A percentile compares a stretch with the other conserved stretches of the same genome.
Conservation (phyloP, 306 rosid genomes). For the Lathyrus sativus region DNA sequence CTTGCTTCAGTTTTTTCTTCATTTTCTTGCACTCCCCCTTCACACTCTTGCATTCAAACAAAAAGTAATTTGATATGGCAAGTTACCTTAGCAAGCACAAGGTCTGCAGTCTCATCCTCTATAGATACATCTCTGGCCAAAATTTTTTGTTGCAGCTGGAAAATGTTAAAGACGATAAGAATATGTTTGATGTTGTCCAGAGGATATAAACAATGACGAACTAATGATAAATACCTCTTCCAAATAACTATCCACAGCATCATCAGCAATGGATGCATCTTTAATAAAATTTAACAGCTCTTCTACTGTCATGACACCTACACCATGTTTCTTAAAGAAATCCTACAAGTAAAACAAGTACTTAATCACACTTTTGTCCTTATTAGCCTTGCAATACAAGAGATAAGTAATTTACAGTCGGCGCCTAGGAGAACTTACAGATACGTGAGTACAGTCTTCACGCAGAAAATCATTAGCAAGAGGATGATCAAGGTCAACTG, state of each 20-base stretch:
- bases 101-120: slow-evolving; percentile 87
- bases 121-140: slow-evolving; percentile 58
- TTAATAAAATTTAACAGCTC: slow-evolving; percentile 91
- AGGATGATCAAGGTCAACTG: slow-evolving; percentile 92
- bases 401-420: neutral
- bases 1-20: neutral
- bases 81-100: slow-evolving; percentile 72
- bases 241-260: slow-evolving; percentile 71
- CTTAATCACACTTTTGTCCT: slow-evolving; percentile 23
- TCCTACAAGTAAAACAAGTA: slow-evolving; percentile 54
- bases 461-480: slow-evolving; percentile 82
- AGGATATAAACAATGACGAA: neutral
- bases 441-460: slow-evolving; percentile 76
- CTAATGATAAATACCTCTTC: slow-evolving; percentile 59
- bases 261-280: slow-evolving; percentile 78
- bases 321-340: slow-evolving; percentile 81
- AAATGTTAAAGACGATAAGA: slow-evolving; percentile 10
- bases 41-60: neutral
- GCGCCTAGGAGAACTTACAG: slow-evolving; percentile 49
- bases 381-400: neutral
- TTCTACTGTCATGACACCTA: slow-evolving; percentile 85
- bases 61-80: slow-evolving; percentile 25
- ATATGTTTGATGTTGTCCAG: slow-evolving; percentile 31
- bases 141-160: slow-evolving; percentile 67
- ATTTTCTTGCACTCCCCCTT: neutral